A percentile compares a stretch with the other conserved stretches of the same genome.
Conservation (phyloP, 2,329 filamentous ascomycete species). For the Colletotrichum simmondsii region DNA sequence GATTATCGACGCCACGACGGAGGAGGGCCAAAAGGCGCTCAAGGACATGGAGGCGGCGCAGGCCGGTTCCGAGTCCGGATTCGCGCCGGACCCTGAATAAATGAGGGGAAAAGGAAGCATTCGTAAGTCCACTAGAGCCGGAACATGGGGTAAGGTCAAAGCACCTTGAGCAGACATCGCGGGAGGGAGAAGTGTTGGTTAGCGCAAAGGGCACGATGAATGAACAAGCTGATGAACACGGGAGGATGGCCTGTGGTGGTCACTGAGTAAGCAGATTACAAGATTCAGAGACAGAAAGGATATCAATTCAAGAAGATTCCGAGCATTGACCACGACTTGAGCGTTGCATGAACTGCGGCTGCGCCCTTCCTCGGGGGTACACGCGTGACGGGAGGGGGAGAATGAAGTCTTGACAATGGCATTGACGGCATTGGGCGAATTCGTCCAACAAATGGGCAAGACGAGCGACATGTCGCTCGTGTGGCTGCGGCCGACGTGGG, state of each 20-base stretch:
- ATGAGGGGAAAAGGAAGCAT: background rate
- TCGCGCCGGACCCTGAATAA: conserved; percentile 55
- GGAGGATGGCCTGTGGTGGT: background rate
- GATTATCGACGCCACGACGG: conserved; percentile 94
- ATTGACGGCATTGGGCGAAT: background rate
- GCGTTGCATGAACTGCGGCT: conserved; percentile 8
- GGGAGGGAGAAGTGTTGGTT: background rate
- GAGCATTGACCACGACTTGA: conserved; percentile 13
- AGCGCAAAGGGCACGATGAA: background rate
- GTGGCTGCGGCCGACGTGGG: background rate
- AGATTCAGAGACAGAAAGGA: background rate
- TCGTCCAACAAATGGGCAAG: background rate
- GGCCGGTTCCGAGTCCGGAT: conserved; percentile 44
- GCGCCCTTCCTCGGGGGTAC: background rate
- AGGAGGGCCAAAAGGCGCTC: conserved; percentile 82
- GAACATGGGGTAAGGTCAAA: background rate
- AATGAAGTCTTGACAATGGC: background rate
- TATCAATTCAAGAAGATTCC: background rate
- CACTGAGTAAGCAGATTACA: background rate
- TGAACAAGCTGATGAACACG: background rate
- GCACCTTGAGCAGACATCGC: background rate
- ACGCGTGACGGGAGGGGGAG: background rate
- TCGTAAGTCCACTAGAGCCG: background rate
- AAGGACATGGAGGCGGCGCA: conserved; percentile 75
- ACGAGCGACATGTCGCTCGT: conserved; percentile 4